Evolutionary conservation across 768 basidiomycete species (phyloP), one percentile per base, ranked within the genome.

Genomic region (Terana coerulea): DNA sequence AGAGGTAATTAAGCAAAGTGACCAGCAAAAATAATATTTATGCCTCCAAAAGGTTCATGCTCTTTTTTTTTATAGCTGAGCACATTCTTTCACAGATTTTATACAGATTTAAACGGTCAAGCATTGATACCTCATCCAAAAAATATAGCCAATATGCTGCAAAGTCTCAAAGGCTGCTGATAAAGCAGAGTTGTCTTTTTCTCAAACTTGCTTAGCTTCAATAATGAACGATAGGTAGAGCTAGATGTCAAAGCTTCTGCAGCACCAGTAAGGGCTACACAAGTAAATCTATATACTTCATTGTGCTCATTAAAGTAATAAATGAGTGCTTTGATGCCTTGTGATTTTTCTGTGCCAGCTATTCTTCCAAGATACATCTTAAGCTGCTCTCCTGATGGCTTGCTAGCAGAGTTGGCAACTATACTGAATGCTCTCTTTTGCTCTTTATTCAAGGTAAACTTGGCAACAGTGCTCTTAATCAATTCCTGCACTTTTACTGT

Each of bases 111-210:
- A 19, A 12, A 52, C 66, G 67, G 1, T 63, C 57, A 2, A 75
- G 33, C 75, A 77, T 77, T 0, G 73, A 75, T 0, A 76, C 60
- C 46, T 77, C 73, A 61, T 76, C 72, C 12, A 75, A n/a, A 76
- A 73, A 3, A 75, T 57, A 57, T 72, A 72, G 0, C 72, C 62
- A 10, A 74, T 67, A 19, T 67, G 61, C n/a, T 55, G 30, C 7
- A 59, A 35, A 25, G 37, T 49, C 5, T 12, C 17, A 47, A 37
- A 26, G 9, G 12, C 42, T 54, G 31, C 28, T 1, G 15, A 6
- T 4, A 15, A 12, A 40, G 35, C 17, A 17, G 4, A 55, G 19
- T 29, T 24, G 14, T 39, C 29, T 15, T 21, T n/a, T n/a, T n/a
- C 21, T 47, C 33, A 36, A 14, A 49, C 8, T 28, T 14, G 1